Percentiles rank a stretch among this genome's conserved stretches.
Evolutionary conservation across 495 filamentous ascomycete genomes (phyloP).

Genomic region (Friedmanniomyces endolithicus): DNA sequence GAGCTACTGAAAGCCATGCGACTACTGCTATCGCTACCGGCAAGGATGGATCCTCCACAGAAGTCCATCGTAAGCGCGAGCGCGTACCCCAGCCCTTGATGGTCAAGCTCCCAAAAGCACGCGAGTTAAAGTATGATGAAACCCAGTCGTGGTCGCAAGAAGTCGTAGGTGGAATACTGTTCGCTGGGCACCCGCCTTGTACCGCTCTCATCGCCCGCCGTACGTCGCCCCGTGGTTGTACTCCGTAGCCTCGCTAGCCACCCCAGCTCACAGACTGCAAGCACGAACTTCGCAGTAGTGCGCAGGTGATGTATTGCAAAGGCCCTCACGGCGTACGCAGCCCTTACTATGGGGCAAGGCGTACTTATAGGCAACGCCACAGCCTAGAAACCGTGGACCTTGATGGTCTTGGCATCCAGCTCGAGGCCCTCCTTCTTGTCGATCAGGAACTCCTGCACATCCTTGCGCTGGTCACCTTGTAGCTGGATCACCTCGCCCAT

Average conservation of each 20-base stretch:
- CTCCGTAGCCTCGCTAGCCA: neutral
- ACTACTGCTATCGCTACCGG: neutral
- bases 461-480: constrained; percentile 96
- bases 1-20: neutral
- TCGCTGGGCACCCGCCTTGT: neutral
- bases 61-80: neutral
- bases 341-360: neutral
- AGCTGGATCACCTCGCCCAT: constrained; percentile 99
- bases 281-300: neutral
- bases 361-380: neutral
- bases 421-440: constrained; percentile 87
- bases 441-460: constrained; percentile 93
- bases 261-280: neutral
- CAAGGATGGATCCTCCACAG: neutral
- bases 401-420: constrained; percentile 92
- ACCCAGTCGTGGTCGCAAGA: neutral
- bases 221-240: neutral
- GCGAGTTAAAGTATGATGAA: neutral
- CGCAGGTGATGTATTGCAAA: neutral
- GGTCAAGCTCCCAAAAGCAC: neutral
- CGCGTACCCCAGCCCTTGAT: neutral
- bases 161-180: neutral
- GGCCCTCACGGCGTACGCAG: neutral
- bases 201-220: neutral
- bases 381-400: constrained; percentile 75